Evolutionary conservation across 257 asterid genomes (phyloP).

Genomic region (Rhazya stricta): DNA sequence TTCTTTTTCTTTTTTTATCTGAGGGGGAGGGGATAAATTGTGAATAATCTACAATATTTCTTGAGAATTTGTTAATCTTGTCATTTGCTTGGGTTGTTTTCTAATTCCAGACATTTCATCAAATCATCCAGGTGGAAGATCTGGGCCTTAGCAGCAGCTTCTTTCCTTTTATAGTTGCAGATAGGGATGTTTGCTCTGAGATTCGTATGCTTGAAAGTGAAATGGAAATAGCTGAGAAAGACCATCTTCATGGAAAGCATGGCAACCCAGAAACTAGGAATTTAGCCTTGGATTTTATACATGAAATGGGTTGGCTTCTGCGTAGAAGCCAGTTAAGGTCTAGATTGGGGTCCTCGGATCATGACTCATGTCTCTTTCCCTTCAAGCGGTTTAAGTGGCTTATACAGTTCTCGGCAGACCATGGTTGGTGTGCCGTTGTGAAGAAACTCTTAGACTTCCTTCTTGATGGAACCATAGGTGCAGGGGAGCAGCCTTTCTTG

Average conservation of each 20-base stretch:
- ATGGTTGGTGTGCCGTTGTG: conserved; percentile 68
- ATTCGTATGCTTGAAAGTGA: conserved; percentile 67
- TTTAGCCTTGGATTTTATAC: conserved; percentile 58
- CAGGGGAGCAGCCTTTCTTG: conserved; percentile 44
- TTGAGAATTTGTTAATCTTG: not conserved
- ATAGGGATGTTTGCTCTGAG: conserved; percentile 62
- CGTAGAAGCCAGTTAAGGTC: conserved; percentile 46
- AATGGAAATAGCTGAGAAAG: conserved; percentile 39
- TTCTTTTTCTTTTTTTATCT: too few species aligned
- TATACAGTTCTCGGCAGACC: conserved; percentile 58
- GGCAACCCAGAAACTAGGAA: conserved; percentile 31
- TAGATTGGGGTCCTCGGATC: conserved; percentile 34
- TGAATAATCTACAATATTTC: not conserved
- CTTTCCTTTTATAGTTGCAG: conserved; percentile 68
- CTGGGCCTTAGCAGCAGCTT: conserved; percentile 61
- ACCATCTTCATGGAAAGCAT: conserved; percentile 26
- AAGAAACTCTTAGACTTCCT: conserved; percentile 52
- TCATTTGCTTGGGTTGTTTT: not conserved
- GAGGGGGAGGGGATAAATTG: too few species aligned
- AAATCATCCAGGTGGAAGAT: conserved; percentile 51
- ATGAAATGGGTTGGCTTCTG: conserved; percentile 81
- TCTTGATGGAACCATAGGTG: conserved; percentile 49
- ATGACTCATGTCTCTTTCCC: conserved; percentile 32
- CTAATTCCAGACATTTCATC: not conserved
- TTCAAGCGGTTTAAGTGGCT: conserved; percentile 59